Evolutionary conservation across 768 basidiomycete genomes (phyloP), one percentile per base, ranked within the genome.

Genomic region (Stropharia rugosoannulata): DNA sequence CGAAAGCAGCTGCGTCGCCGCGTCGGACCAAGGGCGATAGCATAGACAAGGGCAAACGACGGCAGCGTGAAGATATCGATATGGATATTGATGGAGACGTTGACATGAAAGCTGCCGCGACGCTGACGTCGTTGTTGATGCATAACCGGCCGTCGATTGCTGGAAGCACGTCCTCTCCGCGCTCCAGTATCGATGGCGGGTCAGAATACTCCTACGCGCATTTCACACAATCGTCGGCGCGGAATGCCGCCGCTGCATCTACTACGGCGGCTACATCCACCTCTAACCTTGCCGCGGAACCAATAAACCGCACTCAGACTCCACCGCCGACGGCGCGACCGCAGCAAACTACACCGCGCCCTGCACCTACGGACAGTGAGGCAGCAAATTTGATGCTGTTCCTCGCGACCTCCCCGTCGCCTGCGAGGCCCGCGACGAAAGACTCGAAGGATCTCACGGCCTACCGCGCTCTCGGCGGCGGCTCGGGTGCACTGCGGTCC

Each of bases 351-450:
- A 83, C 74, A 41, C 82, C 75, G 66, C 81, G 65, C 55, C 78
- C 77, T 57, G 82, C 73, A 5, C 80, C 83, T n/a, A 83, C 85
- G 32, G 89, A 90, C 67, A 86, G 84, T 58, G 92, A 93, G 64
- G 92, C 91, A 0, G 90, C 92, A n/a, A 89, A 90, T 65, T 71
- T 93, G 42, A 89, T 94, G 84, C 74, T 93, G 18, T 90, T 83
- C 71, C 80, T 94, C 49, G 91, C 92, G 40, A 92, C 90, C 5
- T 92, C 89, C 1, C 91, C 91, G 0, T 92, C 90, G 0, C 91
- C 91, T 8, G 89, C 78, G 16, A 83, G 90, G 39, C 80, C 81
- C 18, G 53, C 77, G 13, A 78, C 77, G 41, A 82, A 79, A 36
- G 82, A 84, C 40, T 64, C 75, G 5, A 80, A 75, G 59, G 86